Conservation (phyloP, 441 rosid genomes). For the Adansonia rubrostipa region DNA sequence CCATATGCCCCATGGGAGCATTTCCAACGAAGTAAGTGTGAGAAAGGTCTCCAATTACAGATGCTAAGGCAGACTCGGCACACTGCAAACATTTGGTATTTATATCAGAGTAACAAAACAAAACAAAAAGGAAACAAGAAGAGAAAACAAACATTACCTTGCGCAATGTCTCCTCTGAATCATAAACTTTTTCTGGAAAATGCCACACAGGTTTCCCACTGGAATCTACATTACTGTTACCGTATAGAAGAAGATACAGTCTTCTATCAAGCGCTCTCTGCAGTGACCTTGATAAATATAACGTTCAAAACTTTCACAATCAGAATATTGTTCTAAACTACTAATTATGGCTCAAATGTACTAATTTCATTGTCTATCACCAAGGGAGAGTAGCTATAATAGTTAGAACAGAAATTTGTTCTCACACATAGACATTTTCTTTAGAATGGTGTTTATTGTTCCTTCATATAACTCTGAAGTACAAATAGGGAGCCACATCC, state of each 20-base stretch:
- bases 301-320: constrained; percentile 16
- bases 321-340: constrained; percentile 11
- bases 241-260: constrained; percentile 78
- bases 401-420: not conserved
- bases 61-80: constrained; percentile 84
- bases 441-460: constrained; percentile 6
- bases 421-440: not conserved
- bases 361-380: not conserved
- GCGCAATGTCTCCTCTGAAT: constrained; percentile 86
- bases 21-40: constrained; percentile 91
- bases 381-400: not conserved
- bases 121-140: not conserved
- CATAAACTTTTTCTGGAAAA: constrained; percentile 86
- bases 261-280: constrained; percentile 80
- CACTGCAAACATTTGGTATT: constrained; percentile 52
- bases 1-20: constrained; percentile 95
- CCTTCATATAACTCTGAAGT: not conserved
- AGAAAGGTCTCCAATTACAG: constrained; percentile 75
- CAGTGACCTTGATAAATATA: constrained; percentile 47
- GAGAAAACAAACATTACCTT: constrained; percentile 58
- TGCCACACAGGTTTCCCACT: constrained; percentile 77
- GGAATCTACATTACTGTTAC: constrained; percentile 62
- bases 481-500: not conserved
- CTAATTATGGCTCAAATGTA: constrained; percentile 4
- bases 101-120: constrained; percentile 19